Evolutionary conservation across 139 green algal genomes (phyloP).

Genomic region (Chlamydomonas applanata): DNA sequence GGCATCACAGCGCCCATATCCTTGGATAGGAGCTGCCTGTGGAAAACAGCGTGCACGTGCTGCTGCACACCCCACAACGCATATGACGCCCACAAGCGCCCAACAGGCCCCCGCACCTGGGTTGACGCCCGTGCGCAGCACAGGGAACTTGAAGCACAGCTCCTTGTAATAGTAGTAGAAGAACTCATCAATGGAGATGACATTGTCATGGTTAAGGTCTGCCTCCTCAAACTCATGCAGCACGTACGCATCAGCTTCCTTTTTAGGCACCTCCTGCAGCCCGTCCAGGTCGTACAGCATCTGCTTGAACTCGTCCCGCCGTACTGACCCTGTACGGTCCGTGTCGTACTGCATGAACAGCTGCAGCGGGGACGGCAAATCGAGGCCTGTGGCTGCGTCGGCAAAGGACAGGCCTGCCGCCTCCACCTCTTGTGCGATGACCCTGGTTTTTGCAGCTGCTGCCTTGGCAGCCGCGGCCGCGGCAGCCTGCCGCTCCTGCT

Average conservation of each 20-base stretch:
- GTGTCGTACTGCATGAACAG: conserved; percentile 9
- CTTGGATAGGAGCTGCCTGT: no score
- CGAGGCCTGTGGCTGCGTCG: neutral
- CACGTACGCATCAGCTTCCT: neutral
- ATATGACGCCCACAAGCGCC: no score
- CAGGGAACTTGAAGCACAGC: conserved; percentile 63
- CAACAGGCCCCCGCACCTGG: no score
- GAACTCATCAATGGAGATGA: conserved; percentile 53
- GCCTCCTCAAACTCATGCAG: conserved; percentile 15
- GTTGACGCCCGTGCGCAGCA: conserved; percentile 47
- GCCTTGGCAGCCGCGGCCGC: neutral
- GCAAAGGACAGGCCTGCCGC: neutral
- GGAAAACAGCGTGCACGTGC: no score
- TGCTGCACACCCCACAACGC: no score
- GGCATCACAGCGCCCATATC: no score
- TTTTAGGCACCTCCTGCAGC: conserved; percentile 1
- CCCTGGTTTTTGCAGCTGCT: neutral
- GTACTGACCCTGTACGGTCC: neutral
- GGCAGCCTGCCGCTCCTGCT: neutral
- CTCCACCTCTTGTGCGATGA: neutral
- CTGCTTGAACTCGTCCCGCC: conserved; percentile 22
- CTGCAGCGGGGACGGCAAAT: neutral
- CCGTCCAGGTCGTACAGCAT: conserved; percentile 37
- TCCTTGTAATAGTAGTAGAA: conserved; percentile 52
- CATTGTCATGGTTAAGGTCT: conserved; percentile 27